Conservation (phyloP, 345 rosid genomes). For the Gossypium australe region DNA sequence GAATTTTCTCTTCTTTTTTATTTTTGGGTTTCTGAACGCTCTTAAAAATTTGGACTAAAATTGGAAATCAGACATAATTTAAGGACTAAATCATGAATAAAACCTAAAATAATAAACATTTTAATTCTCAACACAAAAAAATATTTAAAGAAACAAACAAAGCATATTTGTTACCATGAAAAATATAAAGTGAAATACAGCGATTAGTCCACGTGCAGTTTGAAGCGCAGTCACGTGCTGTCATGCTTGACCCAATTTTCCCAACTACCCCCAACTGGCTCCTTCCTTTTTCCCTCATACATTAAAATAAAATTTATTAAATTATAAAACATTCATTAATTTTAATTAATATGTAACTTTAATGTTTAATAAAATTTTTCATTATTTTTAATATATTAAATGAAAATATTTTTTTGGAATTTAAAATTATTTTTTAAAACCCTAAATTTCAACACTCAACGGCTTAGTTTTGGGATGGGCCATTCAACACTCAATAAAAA, state of each 20-base stretch:
- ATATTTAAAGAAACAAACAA: not conserved
- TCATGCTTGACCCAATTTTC: not conserved
- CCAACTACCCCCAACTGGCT: not conserved
- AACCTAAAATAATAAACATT: not conserved
- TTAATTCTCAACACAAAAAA: too few relatives aligned
- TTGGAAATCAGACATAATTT: too few relatives aligned
- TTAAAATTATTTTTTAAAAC: too few relatives aligned
- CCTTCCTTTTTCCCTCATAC: not conserved
- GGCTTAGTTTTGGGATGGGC: not conserved
- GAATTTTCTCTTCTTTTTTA: too few relatives aligned
- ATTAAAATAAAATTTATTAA: not conserved
- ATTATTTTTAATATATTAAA: too few relatives aligned
- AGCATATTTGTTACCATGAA: not conserved
- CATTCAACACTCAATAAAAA: not conserved
- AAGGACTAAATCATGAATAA: too few relatives aligned
- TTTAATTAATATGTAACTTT: too few relatives aligned
- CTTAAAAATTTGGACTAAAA: too few relatives aligned
- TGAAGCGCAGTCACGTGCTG: constrained; percentile 1
- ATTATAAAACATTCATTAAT: not conserved
- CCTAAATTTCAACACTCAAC: not conserved
- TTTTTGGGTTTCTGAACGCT: too few relatives aligned
- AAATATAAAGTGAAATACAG: not conserved
- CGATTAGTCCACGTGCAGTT: not conserved
- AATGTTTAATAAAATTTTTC: too few relatives aligned
- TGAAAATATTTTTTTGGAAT: too few relatives aligned